These are phyloP conservation scores for Backusella liffmaniae DNA, from an alignment of 192 early-diverging fungal genomes.

Conservation along the genomic window DNA sequence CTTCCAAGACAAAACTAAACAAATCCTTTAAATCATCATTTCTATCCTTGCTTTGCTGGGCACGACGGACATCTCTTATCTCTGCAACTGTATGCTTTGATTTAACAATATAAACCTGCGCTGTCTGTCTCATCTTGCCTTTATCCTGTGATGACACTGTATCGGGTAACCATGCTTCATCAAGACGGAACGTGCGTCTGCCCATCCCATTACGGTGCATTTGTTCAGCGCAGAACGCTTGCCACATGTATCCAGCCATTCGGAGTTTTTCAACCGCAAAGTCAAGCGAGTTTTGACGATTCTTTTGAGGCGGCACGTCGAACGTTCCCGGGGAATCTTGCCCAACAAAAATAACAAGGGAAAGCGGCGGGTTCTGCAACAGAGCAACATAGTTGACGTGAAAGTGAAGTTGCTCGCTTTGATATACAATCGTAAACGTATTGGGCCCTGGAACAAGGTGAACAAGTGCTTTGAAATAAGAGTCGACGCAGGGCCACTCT, in stretches of 20 bases:
- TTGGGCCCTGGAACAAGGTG: slow-evolving; percentile 58
- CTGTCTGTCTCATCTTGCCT: slow-evolving; percentile 43
- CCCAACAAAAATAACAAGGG: slow-evolving; percentile 56
- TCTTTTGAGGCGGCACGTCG: slow-evolving; percentile 58
- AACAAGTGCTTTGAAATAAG: slow-evolving; percentile 59
- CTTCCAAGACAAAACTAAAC: slow-evolving; percentile 50
- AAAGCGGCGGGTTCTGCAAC: slow-evolving; percentile 56
- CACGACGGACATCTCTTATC: slow-evolving; percentile 52
- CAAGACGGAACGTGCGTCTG: slow-evolving; percentile 62
- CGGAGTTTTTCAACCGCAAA: slow-evolving; percentile 55
- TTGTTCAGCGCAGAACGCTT: slow-evolving; percentile 71
- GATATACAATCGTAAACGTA: slow-evolving; percentile 44
- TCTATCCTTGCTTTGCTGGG: slow-evolving; percentile 49
- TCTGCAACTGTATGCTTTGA: slow-evolving; percentile 52
- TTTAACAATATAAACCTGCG: slow-evolving; percentile 52
- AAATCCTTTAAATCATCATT: slow-evolving; percentile 41
- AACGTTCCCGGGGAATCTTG: slow-evolving; percentile 55
- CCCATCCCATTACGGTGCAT: slow-evolving; percentile 71
- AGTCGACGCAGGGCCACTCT: slow-evolving; percentile 50
- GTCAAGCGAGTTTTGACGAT: slow-evolving; percentile 42
- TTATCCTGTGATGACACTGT: slow-evolving; percentile 50
- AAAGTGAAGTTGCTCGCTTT: slow-evolving; percentile 24
- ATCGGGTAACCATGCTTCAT: slow-evolving; percentile 54
- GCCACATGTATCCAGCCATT: slow-evolving; percentile 69
- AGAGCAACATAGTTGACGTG: slow-evolving; percentile 48